Base-by-base conservation (phyloP, 2,329 filamentous ascomycete genomes). In the Ophiosphaerella korrae region DNA sequence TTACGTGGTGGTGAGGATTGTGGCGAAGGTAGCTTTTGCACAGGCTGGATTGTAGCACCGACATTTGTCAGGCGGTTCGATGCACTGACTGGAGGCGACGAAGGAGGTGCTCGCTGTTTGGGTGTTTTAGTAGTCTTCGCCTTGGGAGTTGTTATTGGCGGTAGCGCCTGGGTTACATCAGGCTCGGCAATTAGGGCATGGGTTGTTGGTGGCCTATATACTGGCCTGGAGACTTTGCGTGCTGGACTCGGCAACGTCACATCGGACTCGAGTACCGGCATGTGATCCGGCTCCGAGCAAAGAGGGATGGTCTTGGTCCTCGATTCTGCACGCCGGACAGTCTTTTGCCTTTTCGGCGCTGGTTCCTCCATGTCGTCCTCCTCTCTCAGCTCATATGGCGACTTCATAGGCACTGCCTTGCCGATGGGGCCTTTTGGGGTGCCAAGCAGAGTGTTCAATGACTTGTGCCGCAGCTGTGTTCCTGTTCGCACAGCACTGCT, bases 371-470 rank as follows among this genome's bases (percentile, higher is more conserved):
- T 49, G 42, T 67, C 60, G 41, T 63, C 65, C 50, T 67, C 66
- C 31, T 65, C 58, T 12, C 66, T 55, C 24, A 83, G 75, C 57
- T 91, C 88, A 54, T 84, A 90, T 0, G 88, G 88, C 1, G 88
- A 89, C 45, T 81, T 80, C 7, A 84, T 80, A 3, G 87, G 65
- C 2, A 78, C 58, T 2, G 87, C 82, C 62, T 86, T 86, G 0
- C 85, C 85, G 62, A 85, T 80, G 7, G 84, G 82, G 0, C 86
- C 83, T 47, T 81, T 86, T 9, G 84, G 84, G 1, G 84, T 85
- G 1, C 86, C 87, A 24, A 92, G 79, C 12, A 91, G 63, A 42
- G 85, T 80, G 59, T 85, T 85, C 29, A 88, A 69, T 3, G 85
- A 82, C 57, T 82, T 83, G 24, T 83, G 82, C 39, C 79, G 80